Conservation (phyloP, 1,139 yeast genomes). For the Entelexis paramagnoliae region DNA sequence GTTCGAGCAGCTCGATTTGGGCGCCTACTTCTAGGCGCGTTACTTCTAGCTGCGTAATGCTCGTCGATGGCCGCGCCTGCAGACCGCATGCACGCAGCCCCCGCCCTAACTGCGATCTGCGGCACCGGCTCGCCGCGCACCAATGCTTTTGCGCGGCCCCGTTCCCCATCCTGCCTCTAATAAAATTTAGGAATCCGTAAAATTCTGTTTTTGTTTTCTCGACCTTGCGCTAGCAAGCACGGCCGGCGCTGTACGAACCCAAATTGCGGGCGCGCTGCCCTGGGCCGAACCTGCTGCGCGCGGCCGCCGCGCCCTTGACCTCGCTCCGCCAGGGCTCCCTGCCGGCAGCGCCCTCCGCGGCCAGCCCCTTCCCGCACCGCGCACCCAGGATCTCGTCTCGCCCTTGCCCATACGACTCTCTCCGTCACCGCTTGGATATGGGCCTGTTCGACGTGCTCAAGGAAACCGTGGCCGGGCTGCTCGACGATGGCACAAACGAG, state of each 20-base stretch:
- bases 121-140: not conserved
- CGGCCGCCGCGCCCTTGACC: too few relatives aligned
- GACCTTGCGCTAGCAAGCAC: too few relatives aligned
- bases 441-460: slow-evolving; percentile 23
- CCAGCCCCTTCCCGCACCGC: not conserved
- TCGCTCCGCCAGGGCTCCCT: too few relatives aligned
- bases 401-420: slow-evolving; percentile 5
- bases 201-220: too few relatives aligned
- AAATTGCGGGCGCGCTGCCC: too few relatives aligned
- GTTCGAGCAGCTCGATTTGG: slow-evolving; percentile 17
- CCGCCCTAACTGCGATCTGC: not conserved
- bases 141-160: not conserved
- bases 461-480: slow-evolving; percentile 20
- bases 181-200: too few relatives aligned
- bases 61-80: too few relatives aligned
- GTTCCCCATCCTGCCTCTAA: too few relatives aligned
- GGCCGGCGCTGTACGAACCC: too few relatives aligned
- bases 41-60: too few relatives aligned
- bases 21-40: not conserved
- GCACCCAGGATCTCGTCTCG: not conserved
- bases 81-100: not conserved
- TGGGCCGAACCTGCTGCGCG: too few relatives aligned
- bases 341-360: too few relatives aligned
- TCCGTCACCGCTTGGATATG: slow-evolving; percentile 9
- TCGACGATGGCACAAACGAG: slow-evolving; percentile 23